A percentile compares a stretch with the other conserved stretches of the same genome.
These are phyloP conservation scores for Cryptococcus floricola DNA, from an alignment of 1,284 basidiomycete species.

Conservation along the genomic window DNA sequence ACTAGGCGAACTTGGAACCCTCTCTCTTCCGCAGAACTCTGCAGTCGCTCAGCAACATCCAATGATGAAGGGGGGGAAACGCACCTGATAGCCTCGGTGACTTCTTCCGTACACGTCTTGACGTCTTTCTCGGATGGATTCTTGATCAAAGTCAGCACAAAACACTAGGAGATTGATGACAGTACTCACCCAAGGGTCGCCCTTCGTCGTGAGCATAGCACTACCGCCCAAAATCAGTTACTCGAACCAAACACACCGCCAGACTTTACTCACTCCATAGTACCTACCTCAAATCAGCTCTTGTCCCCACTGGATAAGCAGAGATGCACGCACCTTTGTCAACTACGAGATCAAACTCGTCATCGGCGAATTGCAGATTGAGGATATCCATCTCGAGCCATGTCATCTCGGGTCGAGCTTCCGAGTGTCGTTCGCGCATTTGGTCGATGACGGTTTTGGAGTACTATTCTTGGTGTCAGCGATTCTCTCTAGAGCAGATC, in stretches of 20 bases:
- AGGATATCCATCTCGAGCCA: constrained; percentile 90
- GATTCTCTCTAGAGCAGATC: too few species aligned
- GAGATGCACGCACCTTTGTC: constrained; percentile 65
- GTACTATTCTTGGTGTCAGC: constrained; percentile 55
- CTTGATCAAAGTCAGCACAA: constrained; percentile 48
- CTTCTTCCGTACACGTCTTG: constrained; percentile 71
- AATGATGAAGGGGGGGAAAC: constrained; percentile 13
- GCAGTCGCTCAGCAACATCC: constrained; percentile 9
- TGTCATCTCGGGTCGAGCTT: constrained; percentile 64
- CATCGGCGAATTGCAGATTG: constrained; percentile 62
- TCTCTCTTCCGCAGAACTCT: constrained; percentile 61
- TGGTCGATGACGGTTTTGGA: constrained; percentile 74
- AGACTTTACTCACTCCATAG: constrained; percentile 62
- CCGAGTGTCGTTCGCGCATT: constrained; percentile 64
- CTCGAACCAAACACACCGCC: neutral
- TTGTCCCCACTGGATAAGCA: neutral
- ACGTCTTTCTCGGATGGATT: constrained; percentile 75
- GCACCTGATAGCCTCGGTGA: constrained; percentile 73
- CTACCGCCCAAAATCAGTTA: constrained; percentile 17
- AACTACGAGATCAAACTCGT: constrained; percentile 75
- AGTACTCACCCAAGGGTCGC: constrained; percentile 77
- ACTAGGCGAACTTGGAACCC: constrained; percentile 68
- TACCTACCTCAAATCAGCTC: constrained; percentile 52
- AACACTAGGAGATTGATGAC: neutral
- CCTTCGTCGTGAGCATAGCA: constrained; percentile 83